Evolutionary conservation across 352 stramenopile species (phyloP), one percentile per base, ranked within the genome.

Genomic region (Globisporangium iwayamae): DNA sequence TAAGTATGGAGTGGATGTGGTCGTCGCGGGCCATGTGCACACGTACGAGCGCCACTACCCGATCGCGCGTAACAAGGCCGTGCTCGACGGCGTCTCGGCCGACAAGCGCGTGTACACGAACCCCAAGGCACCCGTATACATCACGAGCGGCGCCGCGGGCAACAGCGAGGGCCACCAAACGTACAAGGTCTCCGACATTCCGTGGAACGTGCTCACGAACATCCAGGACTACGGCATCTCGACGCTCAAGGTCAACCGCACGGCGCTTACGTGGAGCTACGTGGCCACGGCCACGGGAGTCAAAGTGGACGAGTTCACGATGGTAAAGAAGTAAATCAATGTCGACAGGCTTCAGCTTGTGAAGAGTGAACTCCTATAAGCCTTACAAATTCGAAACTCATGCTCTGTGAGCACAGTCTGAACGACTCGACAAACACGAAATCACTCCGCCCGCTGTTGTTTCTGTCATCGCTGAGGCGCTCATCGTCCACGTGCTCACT

Each of bases 1-100:
- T 55, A 88, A 91, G 67, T 94, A 93, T 76, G 71, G 79, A 16
- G 89, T 97, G 13, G 87, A 97, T 45, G 65, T 96, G 3, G 90
- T 95, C 34, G 59, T 97, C 20, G 71, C 81, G 2, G 90, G 90
- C 13, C 91, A 97, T 66, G 67, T 92, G 36, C 91, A 97, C 70
- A 83, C 78, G 54, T 97, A 95, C 66, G 83, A 96, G 65, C 77
- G 89, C 6, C 73, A 90, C 3, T 65, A 86, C 1, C 87, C 86
- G 0, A 76, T 93, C 51, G 69, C 67, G 2, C 70, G 81, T 9
- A 73, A 64, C 63, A 67, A 71, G 13, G 62, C 75, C 2, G 68
- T 91, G 3, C 64, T 74, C 11, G 62, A 75, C 36, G 82, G 78
- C 14, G 78, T 89, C 45, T 87, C 76, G 16, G 32, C 57, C 0